phyloP scores from a whole-genome alignment of 257 asterid genomes.

The Hygrophila difformis region DNA sequence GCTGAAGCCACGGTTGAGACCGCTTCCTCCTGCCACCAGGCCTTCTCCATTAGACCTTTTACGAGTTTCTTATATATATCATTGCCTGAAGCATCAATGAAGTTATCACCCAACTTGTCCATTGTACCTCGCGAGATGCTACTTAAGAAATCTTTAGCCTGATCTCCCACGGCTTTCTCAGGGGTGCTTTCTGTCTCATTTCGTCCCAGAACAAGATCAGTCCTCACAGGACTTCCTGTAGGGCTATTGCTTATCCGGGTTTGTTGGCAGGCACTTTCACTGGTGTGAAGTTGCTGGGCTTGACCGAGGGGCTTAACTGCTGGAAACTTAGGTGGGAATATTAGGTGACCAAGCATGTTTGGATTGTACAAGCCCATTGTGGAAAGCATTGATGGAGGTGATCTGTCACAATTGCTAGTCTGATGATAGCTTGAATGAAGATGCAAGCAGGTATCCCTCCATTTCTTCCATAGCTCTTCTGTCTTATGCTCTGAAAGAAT shows the following conservation, averaged over 20 bases:
- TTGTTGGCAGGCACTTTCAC: constrained; percentile 8
- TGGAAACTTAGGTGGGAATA: constrained; percentile 47
- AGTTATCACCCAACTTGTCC: no score
- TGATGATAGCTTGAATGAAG: constrained; percentile 70
- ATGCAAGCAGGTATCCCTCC: constrained; percentile 65
- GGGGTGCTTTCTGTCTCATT: constrained; percentile 26
- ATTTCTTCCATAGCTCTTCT: constrained; percentile 62
- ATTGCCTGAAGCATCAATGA: constrained; percentile 41
- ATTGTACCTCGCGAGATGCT: no score
- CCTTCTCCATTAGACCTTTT: constrained; percentile 79
- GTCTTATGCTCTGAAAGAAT: constrained; percentile 45
- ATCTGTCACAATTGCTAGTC: constrained; percentile 19
- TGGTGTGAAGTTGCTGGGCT: constrained; percentile 44
- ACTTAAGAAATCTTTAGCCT: constrained; percentile 52
- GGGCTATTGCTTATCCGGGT: constrained; percentile 31
- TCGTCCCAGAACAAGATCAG: constrained; percentile 78
- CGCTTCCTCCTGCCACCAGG: constrained; percentile 98
- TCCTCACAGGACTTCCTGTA: constrained; percentile 70
- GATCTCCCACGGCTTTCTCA: constrained; percentile 30
- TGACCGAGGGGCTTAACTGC: constrained; percentile 39
- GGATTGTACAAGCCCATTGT: constrained; percentile 39
- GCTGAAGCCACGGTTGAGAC: constrained; percentile 71
- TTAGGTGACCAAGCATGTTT: constrained; percentile 34
- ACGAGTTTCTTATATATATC: constrained; percentile 64
- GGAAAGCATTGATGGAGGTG: constrained; percentile 28